Evolutionary conservation across 306 rosid genomes (phyloP).

Genomic region (Castanea crenata): DNA sequence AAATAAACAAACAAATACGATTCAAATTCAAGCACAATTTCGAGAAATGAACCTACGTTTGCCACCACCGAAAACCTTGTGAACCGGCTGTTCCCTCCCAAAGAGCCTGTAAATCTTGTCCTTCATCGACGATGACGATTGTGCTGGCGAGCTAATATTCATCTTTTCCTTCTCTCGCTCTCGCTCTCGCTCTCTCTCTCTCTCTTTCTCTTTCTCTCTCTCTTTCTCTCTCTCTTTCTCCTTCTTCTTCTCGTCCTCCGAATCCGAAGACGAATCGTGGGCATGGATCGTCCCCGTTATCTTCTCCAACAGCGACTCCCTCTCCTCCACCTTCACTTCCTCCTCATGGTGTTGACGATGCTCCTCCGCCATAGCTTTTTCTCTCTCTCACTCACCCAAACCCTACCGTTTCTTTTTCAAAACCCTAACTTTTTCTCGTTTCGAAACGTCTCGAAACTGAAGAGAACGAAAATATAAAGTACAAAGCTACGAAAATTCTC

Average conservation of each 20-base stretch:
- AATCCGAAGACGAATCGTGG: conserved; percentile 65
- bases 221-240: too few species aligned
- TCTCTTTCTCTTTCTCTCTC: conserved; percentile 8
- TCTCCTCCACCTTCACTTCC: conserved; percentile 43
- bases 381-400: not conserved
- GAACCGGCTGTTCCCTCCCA: conserved; percentile 86
- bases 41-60: conserved; percentile 51
- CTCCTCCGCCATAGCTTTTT: conserved; percentile 43
- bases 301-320: conserved; percentile 66
- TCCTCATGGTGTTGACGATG: conserved; percentile 17
- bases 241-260: conserved; percentile 47
- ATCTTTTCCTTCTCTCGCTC: conserved; percentile 23
- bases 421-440: conserved; percentile 23
- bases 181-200: conserved; percentile 41
- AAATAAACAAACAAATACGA: not conserved
- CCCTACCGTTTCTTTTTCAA: not conserved
- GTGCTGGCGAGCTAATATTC: conserved; percentile 18
- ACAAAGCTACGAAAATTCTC: too few species aligned
- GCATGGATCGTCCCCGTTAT: conserved; percentile 67
- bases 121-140: conserved; percentile 32
- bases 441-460: conserved; percentile 33
- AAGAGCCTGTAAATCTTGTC: conserved; percentile 64
- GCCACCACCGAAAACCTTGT: conserved; percentile 89
- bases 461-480: not conserved
- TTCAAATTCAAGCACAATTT: not conserved